Base-by-base conservation (phyloP, 306 rosid genomes). In the Sicyos baderoa region DNA sequence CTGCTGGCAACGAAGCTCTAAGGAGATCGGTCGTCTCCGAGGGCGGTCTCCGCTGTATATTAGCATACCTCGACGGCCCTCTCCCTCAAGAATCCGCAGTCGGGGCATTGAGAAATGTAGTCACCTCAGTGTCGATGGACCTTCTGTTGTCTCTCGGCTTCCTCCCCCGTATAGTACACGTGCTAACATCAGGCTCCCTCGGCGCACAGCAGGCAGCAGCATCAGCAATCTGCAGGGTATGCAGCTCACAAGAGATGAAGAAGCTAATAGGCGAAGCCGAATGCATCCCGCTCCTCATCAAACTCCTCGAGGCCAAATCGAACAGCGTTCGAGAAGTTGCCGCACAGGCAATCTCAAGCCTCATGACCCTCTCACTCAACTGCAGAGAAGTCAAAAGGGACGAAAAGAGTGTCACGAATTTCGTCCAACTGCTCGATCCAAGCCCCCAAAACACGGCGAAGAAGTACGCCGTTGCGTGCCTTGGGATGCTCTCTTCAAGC, bases 341-440 rank as follows among this genome's bases (percentile, higher is more conserved):
- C 4, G 89, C 96, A 0, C 97, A 88, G 69, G 96, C 96, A 10
- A 76, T 90, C 62, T 70, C 91, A 0, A 85, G 90, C 76, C 73
- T 94, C 73, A 79, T 94, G 83, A 69, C 78, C 55, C 61, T 88
- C 69, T 59, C 94, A 0, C 86, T 81, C 44, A 94, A 94, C 57
- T 70, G 89, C 16, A 74, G 97, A 76, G 97, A 90, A 64, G 88
- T 90, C 18, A 94, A 90, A 80, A 88, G 76, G 77, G 88, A 83
- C 21, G 87, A 75, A 58, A 86, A 86, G 70, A 88, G 94, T 55
- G 95, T 94, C 66, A 97, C 99, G 0, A 85, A 74, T 75, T 76
- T 94, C 35, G 99, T 94, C 7, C 99, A 94, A 62, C 79, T 94
- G 89, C 99, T 94, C 29, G 99, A 88, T 66, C 90, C 95, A 4